These are phyloP conservation scores for Isabelozyma heimii DNA, from an alignment of 805 yeast genomes.

Conservation along the genomic window DNA sequence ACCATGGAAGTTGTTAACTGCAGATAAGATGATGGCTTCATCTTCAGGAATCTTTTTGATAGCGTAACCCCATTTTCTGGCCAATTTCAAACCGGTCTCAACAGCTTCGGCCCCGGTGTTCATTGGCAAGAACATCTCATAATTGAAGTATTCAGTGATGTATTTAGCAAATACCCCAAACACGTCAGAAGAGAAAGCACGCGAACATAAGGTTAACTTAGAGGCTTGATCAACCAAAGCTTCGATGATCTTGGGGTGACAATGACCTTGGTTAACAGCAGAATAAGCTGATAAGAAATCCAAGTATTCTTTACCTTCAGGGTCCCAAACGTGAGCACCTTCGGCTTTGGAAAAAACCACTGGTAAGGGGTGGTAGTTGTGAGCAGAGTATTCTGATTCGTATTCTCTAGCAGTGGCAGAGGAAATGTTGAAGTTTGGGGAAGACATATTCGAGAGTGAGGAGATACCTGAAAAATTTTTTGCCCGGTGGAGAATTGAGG, in stretches of 20 bases:
- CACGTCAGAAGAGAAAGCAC: constrained; percentile 89
- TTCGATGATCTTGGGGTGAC: constrained; percentile 86
- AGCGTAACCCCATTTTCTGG: constrained; percentile 96
- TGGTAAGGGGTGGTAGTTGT: constrained; percentile 95
- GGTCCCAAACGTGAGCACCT: constrained; percentile 98
- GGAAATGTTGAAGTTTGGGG: constrained; percentile 48
- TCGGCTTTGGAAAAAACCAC: constrained; percentile 83
- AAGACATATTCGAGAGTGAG: constrained; percentile 11
- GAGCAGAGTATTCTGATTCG: constrained; percentile 86
- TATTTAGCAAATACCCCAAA: constrained; percentile 86
- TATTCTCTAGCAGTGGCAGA: constrained; percentile 62
- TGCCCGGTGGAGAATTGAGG: neutral
- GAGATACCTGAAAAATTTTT: neutral
- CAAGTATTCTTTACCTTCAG: constrained; percentile 90
- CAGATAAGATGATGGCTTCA: constrained; percentile 86
- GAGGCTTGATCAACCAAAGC: constrained; percentile 89
- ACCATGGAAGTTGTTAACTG: constrained; percentile 92
- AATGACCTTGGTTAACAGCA: constrained; percentile 97
- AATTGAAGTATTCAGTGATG: constrained; percentile 82
- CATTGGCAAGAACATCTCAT: constrained; percentile 95
- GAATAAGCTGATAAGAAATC: constrained; percentile 94
- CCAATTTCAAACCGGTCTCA: constrained; percentile 89
- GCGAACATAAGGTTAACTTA: constrained; percentile 77
- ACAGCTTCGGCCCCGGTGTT: constrained; percentile 99
- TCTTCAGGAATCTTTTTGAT: constrained; percentile 78